Evolutionary conservation across 2,329 filamentous ascomycete species (phyloP), one percentile per base, ranked within the genome.

Genomic region (Penicillium thymicola): DNA sequence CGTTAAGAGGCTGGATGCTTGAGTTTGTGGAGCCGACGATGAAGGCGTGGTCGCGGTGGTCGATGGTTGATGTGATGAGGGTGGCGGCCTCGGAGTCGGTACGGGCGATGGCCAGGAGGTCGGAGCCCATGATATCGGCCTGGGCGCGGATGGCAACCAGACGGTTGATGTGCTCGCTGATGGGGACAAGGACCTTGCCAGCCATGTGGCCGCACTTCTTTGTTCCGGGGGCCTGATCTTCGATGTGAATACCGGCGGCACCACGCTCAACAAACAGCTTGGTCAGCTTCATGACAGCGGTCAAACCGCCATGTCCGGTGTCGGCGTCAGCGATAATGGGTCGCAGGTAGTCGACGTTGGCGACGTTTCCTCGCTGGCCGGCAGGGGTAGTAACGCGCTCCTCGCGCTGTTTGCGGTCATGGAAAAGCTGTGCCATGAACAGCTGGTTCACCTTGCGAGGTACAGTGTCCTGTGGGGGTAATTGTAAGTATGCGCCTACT

Each of bases 201-300:
- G 94, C 94, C 94, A 97, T 97, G 79, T 97, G 94, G 62, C 94
- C 94, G 75, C 94, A 99, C 85, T 99, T 99, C 85, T 99, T 99
- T 48, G 94, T 97, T 53, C 94, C 94, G 3, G 94, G 93, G 4
- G 94, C 93, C 78, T 97, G 94, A 75, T 99, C 94, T 78, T 99
- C 94, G 67, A 99, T 97, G 78, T 99, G 94, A 70, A 99, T 97
- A 65, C 94, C 94, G 41, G 94, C 94, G 44, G 94, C 94, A 67
- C 94, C 94, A 76, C 92, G 92, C 81, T 99, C 94, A 63, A 97
- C 79, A 75, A 99, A 97, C 55, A 97, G 85, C 82, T 97, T 97
- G 63, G 94, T 97, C 67, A 99, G 86, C 83, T 97, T 99, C 94
- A 99, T 97, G 68, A 97, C 89, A 54, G 94, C 94, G n/a, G 94